phyloP scores from a whole-genome alignment of 2,329 filamentous ascomycete genomes.

The Monosporascus sp. region DNA sequence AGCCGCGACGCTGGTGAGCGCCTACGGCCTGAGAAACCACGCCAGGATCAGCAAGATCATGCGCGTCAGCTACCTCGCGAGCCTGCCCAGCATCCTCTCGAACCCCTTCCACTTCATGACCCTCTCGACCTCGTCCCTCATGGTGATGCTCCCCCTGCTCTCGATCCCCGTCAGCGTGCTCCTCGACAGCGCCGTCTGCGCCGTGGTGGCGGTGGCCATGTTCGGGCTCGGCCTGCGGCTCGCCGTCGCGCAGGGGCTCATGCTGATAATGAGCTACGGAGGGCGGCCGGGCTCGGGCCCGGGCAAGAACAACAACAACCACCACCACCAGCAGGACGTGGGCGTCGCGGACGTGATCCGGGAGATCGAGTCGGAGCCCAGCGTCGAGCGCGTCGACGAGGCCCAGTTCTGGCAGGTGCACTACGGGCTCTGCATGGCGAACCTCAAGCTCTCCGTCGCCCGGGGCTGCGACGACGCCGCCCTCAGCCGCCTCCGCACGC shows the following conservation, averaged over 20 bases:
- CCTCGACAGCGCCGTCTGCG: constrained; percentile 78
- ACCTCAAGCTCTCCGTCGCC: constrained; percentile 71
- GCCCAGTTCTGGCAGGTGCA: constrained; percentile 98
- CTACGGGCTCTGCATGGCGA: constrained; percentile 94
- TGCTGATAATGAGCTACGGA: constrained; percentile 90
- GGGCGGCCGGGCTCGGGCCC: constrained; percentile 26
- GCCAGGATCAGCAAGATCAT: constrained; percentile 88
- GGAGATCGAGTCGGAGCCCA: constrained; percentile 78
- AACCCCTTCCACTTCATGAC: constrained; percentile 96
- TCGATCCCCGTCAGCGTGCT: constrained; percentile 75
- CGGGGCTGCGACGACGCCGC: constrained; percentile 64
- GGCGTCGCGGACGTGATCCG: constrained; percentile 70
- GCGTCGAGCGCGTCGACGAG: constrained; percentile 74
- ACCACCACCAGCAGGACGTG: constrained; percentile 31
- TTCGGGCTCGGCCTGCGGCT: constrained; percentile 79
- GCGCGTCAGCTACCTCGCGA: constrained; percentile 77
- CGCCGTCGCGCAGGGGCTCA: constrained; percentile 80
- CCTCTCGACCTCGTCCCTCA: constrained; percentile 74
- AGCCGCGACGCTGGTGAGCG: constrained; percentile 75
- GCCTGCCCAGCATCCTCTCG: constrained; percentile 78
- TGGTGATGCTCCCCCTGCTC: constrained; percentile 77
- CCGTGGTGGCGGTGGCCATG: constrained; percentile 81
- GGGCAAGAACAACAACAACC: constrained; percentile 21
- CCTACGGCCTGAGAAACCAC: constrained; percentile 84
- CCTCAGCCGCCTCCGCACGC: constrained; percentile 67